phyloP scores from a whole-genome alignment of 2,329 filamentous ascomycete species.

The Scorias spongiosa region DNA sequence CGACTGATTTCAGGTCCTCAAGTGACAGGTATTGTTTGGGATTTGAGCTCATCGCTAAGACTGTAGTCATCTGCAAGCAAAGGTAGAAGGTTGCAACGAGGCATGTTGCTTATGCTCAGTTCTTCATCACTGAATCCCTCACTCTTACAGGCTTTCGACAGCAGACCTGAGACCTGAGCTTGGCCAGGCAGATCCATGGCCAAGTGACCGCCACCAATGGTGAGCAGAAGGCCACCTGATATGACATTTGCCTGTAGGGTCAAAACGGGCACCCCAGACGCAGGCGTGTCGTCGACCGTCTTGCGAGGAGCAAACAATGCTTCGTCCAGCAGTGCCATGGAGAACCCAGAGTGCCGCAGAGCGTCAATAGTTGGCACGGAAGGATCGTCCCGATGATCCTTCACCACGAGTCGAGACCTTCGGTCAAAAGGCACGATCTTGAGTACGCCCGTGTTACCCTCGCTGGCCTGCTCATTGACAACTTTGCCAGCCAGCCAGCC shows the following conservation, averaged over 20 bases:
- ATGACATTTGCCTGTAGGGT: constrained; percentile 5
- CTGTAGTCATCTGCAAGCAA: constrained; percentile 24
- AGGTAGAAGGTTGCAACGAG: constrained; percentile 24
- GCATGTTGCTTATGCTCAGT: constrained; percentile 26
- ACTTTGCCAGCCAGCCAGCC: constrained; percentile 27
- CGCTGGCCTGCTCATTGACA: constrained; percentile 18
- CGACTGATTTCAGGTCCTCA: constrained; percentile 25
- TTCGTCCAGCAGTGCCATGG: constrained; percentile 3
- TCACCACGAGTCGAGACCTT: constrained; percentile 24
- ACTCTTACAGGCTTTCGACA: constrained; percentile 5
- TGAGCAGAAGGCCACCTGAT: constrained; percentile 5
- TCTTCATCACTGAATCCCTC: constrained; percentile 22
- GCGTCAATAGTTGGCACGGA: constrained; percentile 24
- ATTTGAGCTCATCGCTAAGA: constrained; percentile 21
- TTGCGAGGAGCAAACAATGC: constrained; percentile 1
- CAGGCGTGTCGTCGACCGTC: neutral
- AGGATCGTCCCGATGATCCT: constrained; percentile 26
- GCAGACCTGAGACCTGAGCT: constrained; percentile 2
- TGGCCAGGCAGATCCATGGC: constrained; percentile 6
- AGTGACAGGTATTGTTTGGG: constrained; percentile 23
- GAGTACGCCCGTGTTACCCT: constrained; percentile 20
- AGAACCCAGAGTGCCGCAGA: constrained; percentile 1
- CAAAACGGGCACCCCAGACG: constrained; percentile 1
- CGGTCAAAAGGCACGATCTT: constrained; percentile 24
- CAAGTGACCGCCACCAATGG: constrained; percentile 4